Base-by-base conservation (phyloP, 2,329 filamentous ascomycete genomes). In the Gremmenia infestans region DNA sequence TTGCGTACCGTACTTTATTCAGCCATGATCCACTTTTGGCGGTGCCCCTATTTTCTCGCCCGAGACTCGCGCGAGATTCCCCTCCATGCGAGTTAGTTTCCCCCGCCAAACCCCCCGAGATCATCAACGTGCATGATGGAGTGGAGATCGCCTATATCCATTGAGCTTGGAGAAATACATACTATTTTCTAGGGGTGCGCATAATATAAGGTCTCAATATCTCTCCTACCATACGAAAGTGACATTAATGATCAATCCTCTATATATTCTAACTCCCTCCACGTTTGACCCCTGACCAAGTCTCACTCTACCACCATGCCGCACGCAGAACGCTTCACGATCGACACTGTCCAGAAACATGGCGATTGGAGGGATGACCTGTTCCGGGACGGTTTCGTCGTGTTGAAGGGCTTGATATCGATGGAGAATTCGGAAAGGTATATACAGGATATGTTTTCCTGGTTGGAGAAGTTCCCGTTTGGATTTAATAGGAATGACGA, bases 371-470 rank as follows among this genome's bases (percentile, higher is more conserved):
- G 56, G 17, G 55, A 60, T 32, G 50, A 60, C 12, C 43, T 62
- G 4, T 48, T 56, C 36, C 25, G 46, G n/a, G 48, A 77, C 55
- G 75, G 75, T 1, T 77, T 65, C 54, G 73, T 72, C 1, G 69
- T 78, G 6, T 66, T 78, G 52, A 78, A 77, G 52, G 71, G 71
- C 1, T 75, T 73, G 0, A 69, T 78, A 35, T 71, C 74, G 0
- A 61, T 57, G 11, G 73, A 74, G 19, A 66, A 67, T 42, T 73
- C 74, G 3, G 60, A 58, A 5, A 50, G 57, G 25, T 70, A 70
- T 28, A 59, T 60, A 2, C 58, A 63, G 25, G 40, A 59, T 14
- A 52, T 60, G 48, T 48, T 36, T 12, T 9, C 65, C 61, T 62
- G 66, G 67, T 22, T 62, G 12, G 54, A 62, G 25, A 56, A 35